Base-by-base conservation (phyloP, 495 filamentous ascomycete species). In the Penicillium ucsense region DNA sequence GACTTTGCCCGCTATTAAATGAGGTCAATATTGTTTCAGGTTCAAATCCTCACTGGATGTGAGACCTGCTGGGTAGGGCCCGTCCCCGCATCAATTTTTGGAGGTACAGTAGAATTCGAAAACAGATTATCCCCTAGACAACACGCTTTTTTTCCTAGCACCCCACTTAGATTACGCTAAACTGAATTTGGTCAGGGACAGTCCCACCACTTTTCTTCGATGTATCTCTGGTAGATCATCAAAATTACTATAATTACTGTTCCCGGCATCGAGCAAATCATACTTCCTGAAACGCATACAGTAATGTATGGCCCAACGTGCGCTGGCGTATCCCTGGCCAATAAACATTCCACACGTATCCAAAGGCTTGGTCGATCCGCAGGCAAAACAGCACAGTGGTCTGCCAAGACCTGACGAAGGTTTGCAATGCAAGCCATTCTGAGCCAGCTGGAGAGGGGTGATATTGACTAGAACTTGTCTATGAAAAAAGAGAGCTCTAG, bases 371-470 rank as follows among this genome's bases (percentile, higher is more conserved):
- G 38, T 41, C n/a, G 38, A 43, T 42, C 36, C 37, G n/a, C 46
- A 48, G 3, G 32, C 36, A 42, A 48, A 48, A 41, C 46, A 48
- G 20, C 46, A 42, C 37, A 28, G 38, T 48, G 38, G 30, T 41
- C 38, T 39, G 11, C 38, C 46, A 28, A 35, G 29, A n/a, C 31
- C 32, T 43, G 38, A 11, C 4, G 12, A n/a, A 10, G 33, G 31
- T 8, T 41, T 41, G 46, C 29, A 43, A 34, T 49, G 44, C 2
- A 49, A 30, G 40, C 47, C 47, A 44, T 44, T 49, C 35, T 49
- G 47, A 8, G 47, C 47, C 9, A 45, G 47, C 6, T 43, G 41
- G 7, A 39, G 35, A 36, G 47, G 41, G 3, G 35, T 44, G 35
- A 49, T 28, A 5, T 33, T 30, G 33, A 12, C 35, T 27, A 48